Evolutionary conservation across 371 early-diverging fungal genomes (phyloP).

Genomic region (Smittium culicis): DNA sequence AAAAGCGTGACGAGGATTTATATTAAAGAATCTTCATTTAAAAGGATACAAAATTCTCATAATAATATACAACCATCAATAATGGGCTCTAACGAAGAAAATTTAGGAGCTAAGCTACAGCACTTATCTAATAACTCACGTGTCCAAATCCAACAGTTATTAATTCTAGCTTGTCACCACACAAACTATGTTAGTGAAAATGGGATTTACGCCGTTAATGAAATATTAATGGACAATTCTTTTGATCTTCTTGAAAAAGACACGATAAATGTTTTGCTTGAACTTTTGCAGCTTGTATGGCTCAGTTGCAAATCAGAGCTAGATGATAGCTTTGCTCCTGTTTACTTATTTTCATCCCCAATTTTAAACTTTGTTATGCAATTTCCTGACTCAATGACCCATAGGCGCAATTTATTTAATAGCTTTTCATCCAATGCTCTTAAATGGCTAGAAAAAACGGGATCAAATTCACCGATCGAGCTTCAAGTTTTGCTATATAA

Average conservation of each 20-base stretch:
- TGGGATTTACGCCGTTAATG: background rate
- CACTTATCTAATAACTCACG: conserved; percentile 47
- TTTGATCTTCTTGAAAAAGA: conserved; percentile 54
- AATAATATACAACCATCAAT: background rate
- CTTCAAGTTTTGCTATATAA: conserved; percentile 51
- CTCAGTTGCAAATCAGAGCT: conserved; percentile 64
- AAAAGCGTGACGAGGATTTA: conserved; percentile 36
- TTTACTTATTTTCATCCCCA: conserved; percentile 51
- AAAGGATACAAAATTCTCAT: too few relatives aligned
- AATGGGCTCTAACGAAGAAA: background rate
- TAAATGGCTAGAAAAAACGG: conserved; percentile 44
- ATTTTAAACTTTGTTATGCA: conserved; percentile 51
- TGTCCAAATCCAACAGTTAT: conserved; percentile 52
- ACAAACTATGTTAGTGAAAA: conserved; percentile 14
- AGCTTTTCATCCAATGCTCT: conserved; percentile 44
- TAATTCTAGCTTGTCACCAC: conserved; percentile 39
- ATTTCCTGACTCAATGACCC: conserved; percentile 57
- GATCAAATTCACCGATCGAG: conserved; percentile 36
- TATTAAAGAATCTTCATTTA: conserved; percentile 23
- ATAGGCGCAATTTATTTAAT: conserved; percentile 53
- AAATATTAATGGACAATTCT: conserved; percentile 38
- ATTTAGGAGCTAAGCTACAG: conserved; percentile 37
- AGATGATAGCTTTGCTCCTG: conserved; percentile 63
- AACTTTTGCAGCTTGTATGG: conserved; percentile 66
- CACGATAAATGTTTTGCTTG: conserved; percentile 46